Base-by-base conservation (phyloP, 2,329 filamentous ascomycete genomes). In the Nemania sp. region DNA sequence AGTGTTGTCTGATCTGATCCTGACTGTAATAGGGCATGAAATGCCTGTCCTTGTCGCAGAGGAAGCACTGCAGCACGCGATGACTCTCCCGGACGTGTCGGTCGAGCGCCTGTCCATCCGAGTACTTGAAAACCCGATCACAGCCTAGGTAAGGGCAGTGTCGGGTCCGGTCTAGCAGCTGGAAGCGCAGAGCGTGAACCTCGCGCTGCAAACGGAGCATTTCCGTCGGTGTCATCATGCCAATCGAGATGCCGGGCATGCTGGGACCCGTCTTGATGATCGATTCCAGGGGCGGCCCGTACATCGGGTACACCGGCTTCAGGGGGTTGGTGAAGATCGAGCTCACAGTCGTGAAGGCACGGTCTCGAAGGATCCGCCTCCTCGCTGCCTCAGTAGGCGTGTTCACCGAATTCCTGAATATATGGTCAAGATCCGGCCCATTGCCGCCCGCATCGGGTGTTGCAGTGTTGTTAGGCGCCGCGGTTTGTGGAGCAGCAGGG, bases 131-230 rank as follows among this genome's bases (percentile, higher is more conserved):
- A 12, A 60, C 63, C n/a, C 66, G 69, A 0, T 62, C 41, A 49
- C 77, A 80, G 22, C 62, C 66, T 3, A 59, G 30, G 37, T 72
- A 76, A 0, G 72, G 73, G 37, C 76, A 80, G n/a, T 61, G 63
- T 19, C 64, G 56, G 1, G 60, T 64, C 8, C 76, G 70, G 43
- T 68, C 64, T 2, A 77, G 61, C 1, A 70, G 57, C 31, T 72
- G 59, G 33, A 61, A 65, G 22, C 73, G 72, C 41, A 73, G 61
- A 33, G 61, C 58, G 41, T 70, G 68, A 12, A 72, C 64, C 45
- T 71, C 63, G 0, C 61, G 61, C 44, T 77, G 72, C 1, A 78
- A 63, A 4, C 66, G 60, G 2, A 64, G 67, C 44, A 73, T 66
- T 56, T 79, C 75, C 0, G 68, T 72, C 0, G 71, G 69, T 0